These are phyloP conservation scores for Trichoderma sp. DNA, from an alignment of 2,329 filamentous ascomycete species.

Conservation along the genomic window DNA sequence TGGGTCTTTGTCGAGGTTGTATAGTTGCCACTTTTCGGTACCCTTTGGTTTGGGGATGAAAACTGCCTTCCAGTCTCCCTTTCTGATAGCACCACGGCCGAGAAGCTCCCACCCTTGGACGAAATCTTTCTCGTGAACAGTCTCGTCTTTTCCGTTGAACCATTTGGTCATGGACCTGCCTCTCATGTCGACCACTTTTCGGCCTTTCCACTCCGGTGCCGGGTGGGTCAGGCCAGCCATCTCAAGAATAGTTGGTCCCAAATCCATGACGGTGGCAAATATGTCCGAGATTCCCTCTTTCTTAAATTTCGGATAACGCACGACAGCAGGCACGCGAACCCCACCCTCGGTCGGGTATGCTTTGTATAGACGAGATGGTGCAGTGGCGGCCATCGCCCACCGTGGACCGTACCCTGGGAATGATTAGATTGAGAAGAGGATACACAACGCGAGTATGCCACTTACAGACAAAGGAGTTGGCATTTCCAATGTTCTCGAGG, in stretches of 20 bases:
- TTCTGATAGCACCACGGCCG: conserved; percentile 7
- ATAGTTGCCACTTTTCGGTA: conserved; percentile 24
- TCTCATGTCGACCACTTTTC: conserved; percentile 2
- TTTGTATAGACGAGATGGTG: conserved; percentile 41
- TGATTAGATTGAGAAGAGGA: neutral
- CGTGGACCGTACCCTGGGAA: no score
- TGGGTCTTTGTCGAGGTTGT: neutral
- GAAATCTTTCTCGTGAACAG: neutral
- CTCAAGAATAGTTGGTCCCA: conserved; percentile 11
- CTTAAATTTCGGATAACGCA: conserved; percentile 7
- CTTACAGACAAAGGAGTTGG: conserved; percentile 60
- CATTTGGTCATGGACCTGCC: neutral
- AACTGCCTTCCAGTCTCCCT: conserved; percentile 10
- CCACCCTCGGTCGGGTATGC: conserved; percentile 50
- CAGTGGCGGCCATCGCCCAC: conserved; percentile 32
- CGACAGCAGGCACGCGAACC: conserved; percentile 49
- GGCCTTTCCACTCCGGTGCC: conserved; percentile 2
- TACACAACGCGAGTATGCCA: conserved; percentile 44
- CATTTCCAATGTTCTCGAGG: conserved; percentile 58
- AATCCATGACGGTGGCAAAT: conserved; percentile 13
- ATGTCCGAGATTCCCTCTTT: neutral
- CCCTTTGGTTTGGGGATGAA: neutral
- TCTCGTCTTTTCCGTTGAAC: conserved; percentile 7
- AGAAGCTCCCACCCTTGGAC: conserved; percentile 4
- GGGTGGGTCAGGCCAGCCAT: conserved; percentile 7